Evolutionary conservation across 345 rosid species (phyloP).

Genomic region (Pistacia vera): DNA sequence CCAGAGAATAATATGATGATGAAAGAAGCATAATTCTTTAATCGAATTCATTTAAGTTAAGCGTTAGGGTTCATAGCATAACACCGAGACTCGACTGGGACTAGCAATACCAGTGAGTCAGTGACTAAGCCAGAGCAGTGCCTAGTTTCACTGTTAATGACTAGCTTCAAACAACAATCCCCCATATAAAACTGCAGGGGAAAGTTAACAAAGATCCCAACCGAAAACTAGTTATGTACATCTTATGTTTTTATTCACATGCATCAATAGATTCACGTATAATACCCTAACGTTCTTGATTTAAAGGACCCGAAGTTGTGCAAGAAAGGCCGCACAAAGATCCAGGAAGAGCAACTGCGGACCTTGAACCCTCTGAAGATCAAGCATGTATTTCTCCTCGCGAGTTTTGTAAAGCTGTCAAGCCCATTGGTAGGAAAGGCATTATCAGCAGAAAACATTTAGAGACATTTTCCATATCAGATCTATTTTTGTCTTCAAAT

Average conservation of each 20-base stretch:
- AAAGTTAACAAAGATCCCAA: neutral
- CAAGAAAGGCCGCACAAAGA: constrained; percentile 89
- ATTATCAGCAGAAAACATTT: neutral
- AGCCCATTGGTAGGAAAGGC: constrained; percentile 3
- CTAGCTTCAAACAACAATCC: constrained; percentile 22
- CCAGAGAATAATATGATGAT: neutral
- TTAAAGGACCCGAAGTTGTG: constrained; percentile 80
- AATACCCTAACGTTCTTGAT: constrained; percentile 14
- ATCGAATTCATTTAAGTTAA: neutral
- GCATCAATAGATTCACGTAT: constrained; percentile 15
- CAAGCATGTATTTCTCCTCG: constrained; percentile 83
- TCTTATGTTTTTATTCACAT: constrained; percentile 27
- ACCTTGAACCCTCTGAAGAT: constrained; percentile 83
- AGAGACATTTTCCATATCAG: no score
- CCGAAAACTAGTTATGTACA: constrained; percentile 28
- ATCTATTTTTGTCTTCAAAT: no score
- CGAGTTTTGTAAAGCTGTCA: constrained; percentile 88
- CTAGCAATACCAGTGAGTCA: no score
- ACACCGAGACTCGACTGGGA: no score
- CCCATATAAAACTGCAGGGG: constrained; percentile 28
- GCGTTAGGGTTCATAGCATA: no score
- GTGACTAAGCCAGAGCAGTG: no score
- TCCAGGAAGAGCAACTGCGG: constrained; percentile 91
- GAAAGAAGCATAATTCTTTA: constrained; percentile 11
- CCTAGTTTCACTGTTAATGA: neutral